Percentiles rank a stretch among this genome's conserved stretches.
Conservation (phyloP, 495 filamentous ascomycete species). For the Xylaria intraflava region DNA sequence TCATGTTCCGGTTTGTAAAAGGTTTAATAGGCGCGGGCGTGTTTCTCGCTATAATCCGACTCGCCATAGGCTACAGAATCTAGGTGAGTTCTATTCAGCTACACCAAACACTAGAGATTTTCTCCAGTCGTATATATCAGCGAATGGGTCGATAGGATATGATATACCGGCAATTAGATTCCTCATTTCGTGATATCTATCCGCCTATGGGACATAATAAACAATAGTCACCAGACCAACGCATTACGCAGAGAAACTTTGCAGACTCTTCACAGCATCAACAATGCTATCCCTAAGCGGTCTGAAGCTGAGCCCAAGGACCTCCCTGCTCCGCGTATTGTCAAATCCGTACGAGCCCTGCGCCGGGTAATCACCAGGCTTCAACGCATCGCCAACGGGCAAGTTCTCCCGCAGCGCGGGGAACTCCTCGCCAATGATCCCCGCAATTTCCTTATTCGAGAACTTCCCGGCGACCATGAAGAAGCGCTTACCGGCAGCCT, state of each 20-base stretch:
- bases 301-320: constrained; percentile 54
- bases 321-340: constrained; percentile 47
- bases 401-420: constrained; percentile 58
- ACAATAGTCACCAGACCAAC: no score
- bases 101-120: no score
- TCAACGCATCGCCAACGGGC: constrained; percentile 42
- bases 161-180: no score
- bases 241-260: constrained; percentile 30
- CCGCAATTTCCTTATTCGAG: constrained; percentile 57
- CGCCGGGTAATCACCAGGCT: constrained; percentile 18
- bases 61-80: no score
- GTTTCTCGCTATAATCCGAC: no score
- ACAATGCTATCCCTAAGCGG: constrained; percentile 48
- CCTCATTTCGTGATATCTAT: no score
- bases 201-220: no score
- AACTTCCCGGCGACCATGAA: constrained; percentile 59
- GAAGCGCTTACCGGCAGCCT: constrained; percentile 65
- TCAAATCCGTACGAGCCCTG: constrained; percentile 24
- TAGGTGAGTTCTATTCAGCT: no score
- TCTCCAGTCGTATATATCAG: no score
- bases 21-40: no score
- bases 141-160: no score
- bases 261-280: constrained; percentile 41
- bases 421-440: constrained; percentile 58
- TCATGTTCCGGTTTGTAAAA: no score